Percentiles rank a stretch among this genome's conserved stretches.
Evolutionary conservation across 352 stramenopile genomes (phyloP).

Genomic region (Globisporangium recalcitrans): DNA sequence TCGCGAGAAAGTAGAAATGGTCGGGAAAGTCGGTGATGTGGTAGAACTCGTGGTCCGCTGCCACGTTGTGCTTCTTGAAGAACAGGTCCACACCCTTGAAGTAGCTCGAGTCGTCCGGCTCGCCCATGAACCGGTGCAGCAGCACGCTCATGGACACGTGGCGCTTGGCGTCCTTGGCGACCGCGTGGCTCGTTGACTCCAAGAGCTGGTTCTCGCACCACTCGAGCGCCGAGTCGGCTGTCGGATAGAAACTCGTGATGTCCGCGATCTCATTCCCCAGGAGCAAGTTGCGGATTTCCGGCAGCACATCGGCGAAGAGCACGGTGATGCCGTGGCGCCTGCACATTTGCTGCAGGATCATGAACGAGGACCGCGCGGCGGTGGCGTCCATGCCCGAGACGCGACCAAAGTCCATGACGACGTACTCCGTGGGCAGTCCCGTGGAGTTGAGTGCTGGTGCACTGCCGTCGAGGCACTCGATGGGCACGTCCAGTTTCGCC

Average conservation of each 20-base stretch:
- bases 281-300: constrained; percentile 59
- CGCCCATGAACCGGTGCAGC: constrained; percentile 75
- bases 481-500: constrained; percentile 40
- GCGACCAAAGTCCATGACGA: constrained; percentile 87
- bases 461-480: constrained; percentile 76
- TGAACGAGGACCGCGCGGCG: constrained; percentile 72
- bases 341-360: constrained; percentile 80
- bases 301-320: constrained; percentile 63
- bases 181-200: constrained; percentile 26
- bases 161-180: constrained; percentile 25
- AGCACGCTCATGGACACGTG: constrained; percentile 62
- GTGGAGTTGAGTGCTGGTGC: constrained; percentile 37
- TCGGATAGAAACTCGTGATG: constrained; percentile 53
- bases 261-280: constrained; percentile 75
- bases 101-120: constrained; percentile 57
- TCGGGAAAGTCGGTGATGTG: constrained; percentile 48
- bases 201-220: constrained; percentile 72
- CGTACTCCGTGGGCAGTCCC: constrained; percentile 66
- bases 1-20: constrained; percentile 75
- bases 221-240: constrained; percentile 68
- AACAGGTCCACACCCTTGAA: constrained; percentile 66
- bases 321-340: constrained; percentile 63
- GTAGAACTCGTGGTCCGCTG: constrained; percentile 68
- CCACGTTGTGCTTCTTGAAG: constrained; percentile 50
- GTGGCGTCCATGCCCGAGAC: constrained; percentile 89